A percentile compares a stretch with the other conserved stretches of the same genome.
Evolutionary conservation across 176 grass and related monocot species (phyloP).

Genomic region (Hordeum marinum): DNA sequence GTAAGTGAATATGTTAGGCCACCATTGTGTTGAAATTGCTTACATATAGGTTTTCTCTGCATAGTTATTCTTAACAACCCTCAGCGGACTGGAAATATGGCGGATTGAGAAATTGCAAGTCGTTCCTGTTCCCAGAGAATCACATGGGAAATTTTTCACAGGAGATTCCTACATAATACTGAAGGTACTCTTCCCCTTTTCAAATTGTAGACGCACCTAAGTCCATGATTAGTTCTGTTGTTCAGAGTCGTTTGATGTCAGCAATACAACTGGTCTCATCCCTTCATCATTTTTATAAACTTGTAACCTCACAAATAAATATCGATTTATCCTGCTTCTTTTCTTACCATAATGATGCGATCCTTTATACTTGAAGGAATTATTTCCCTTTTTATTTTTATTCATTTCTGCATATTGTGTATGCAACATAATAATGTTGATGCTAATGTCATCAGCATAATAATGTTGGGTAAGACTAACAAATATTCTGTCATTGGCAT

Average conservation of each 20-base stretch:
- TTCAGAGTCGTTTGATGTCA: constrained; percentile 8
- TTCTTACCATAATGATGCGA: neutral
- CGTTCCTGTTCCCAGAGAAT: constrained; percentile 74
- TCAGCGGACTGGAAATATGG: constrained; percentile 98
- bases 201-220: neutral
- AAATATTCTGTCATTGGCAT: constrained; percentile 16
- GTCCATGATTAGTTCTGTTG: constrained; percentile 7
- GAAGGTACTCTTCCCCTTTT: constrained; percentile 54
- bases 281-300: constrained; percentile 1
- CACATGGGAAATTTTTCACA: constrained; percentile 80
- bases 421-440: constrained; percentile 1
- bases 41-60: neutral
- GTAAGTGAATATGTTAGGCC: neutral
- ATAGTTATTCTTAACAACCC: constrained; percentile 51
- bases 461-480: constrained; percentile 14
- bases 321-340: neutral
- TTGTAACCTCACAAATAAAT: constrained; percentile 13
- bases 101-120: constrained; percentile 81
- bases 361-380: constrained; percentile 22
- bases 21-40: constrained; percentile 10
- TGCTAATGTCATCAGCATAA: neutral
- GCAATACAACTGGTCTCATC: neutral
- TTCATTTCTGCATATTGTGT: neutral
- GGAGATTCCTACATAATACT: constrained; percentile 89
- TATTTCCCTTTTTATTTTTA: neutral